Conservation (phyloP, 2,329 filamentous ascomycete genomes). For the Penicillium sp. region DNA sequence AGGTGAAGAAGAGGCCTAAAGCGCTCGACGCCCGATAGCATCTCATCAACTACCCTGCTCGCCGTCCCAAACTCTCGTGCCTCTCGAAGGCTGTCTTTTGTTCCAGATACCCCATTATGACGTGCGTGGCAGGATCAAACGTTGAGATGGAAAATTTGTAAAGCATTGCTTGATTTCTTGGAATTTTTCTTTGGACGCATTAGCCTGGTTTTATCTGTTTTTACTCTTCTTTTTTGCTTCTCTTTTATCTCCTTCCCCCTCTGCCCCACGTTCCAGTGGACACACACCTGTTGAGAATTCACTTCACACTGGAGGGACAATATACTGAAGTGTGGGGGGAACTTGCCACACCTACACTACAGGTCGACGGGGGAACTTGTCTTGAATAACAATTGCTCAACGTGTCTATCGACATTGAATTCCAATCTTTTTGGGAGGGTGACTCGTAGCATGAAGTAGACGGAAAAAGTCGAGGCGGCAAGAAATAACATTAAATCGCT, state of each 20-base stretch:
- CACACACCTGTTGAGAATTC: too few relatives aligned
- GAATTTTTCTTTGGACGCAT: conserved; percentile 21
- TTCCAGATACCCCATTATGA: conserved; percentile 8
- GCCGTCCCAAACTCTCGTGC: background rate
- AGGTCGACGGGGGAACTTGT: too few relatives aligned
- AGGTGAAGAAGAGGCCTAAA: conserved; percentile 39
- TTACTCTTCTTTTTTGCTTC: conserved; percentile 8
- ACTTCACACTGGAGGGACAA: too few relatives aligned
- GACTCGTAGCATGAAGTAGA: conserved; percentile 10
- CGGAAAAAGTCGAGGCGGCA: background rate
- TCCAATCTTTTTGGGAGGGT: conserved; percentile 14
- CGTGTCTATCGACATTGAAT: conserved; percentile 15
- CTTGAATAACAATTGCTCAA: conserved; percentile 9
- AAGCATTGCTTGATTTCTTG: conserved; percentile 8
- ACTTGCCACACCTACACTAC: too few relatives aligned
- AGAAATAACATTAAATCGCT: conserved; percentile 11
- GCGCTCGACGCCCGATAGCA: conserved; percentile 8
- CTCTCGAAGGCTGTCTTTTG: conserved; percentile 4
- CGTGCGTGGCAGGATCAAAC: conserved; percentile 1
- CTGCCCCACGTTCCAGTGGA: too few relatives aligned
- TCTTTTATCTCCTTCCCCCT: too few relatives aligned
- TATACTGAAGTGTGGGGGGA: too few relatives aligned
- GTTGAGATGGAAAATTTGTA: conserved; percentile 1
- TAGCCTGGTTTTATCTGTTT: conserved; percentile 12
- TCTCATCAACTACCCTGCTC: background rate